Percentiles rank a stretch among this genome's conserved stretches.
phyloP scores from a whole-genome alignment of 495 filamentous ascomycete species.

The Oidiodendron maius region DNA sequence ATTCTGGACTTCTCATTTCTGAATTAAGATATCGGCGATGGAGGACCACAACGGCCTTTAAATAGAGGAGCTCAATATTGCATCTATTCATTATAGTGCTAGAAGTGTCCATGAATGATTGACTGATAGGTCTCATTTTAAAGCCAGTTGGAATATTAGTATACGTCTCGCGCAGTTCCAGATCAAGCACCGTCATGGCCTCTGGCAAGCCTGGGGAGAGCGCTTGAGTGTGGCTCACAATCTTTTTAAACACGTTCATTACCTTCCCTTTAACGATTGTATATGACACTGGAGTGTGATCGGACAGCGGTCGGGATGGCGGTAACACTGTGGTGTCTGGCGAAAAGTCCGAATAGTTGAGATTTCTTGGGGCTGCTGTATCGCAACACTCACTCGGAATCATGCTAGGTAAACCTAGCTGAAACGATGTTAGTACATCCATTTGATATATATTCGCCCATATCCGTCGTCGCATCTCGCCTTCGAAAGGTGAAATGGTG shows the following conservation, averaged over 20 bases:
- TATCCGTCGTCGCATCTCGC: conserved; percentile 82
- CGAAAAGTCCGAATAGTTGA: conserved; percentile 87
- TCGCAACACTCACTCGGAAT: conserved; percentile 75
- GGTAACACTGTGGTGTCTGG: conserved; percentile 70
- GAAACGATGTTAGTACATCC: conserved; percentile 82
- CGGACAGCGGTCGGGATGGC: conserved; percentile 60
- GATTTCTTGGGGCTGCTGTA: conserved; percentile 75
- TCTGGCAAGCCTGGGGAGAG: conserved; percentile 24
- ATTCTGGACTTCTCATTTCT: conserved; percentile 49
- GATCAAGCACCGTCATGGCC: conserved; percentile 31
- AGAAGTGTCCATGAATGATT: conserved; percentile 54
- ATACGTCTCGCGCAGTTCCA: conserved; percentile 21
- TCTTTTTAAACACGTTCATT: conserved; percentile 37
- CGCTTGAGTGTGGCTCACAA: conserved; percentile 25
- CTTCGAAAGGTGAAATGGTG: conserved; percentile 76
- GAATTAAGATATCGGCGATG: conserved; percentile 65
- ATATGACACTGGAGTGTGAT: conserved; percentile 66
- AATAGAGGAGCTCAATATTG: conserved; percentile 61
- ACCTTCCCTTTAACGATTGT: conserved; percentile 33
- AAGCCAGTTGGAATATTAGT: not conserved
- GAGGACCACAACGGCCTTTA: conserved; percentile 62
- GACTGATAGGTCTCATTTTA: conserved; percentile 29
- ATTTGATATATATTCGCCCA: conserved; percentile 76
- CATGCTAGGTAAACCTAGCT: conserved; percentile 80
- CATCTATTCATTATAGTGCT: conserved; percentile 61